Evolutionary conservation across 2,329 filamentous ascomycete genomes (phyloP).

Genomic region (Stachybotrys echinatus): DNA sequence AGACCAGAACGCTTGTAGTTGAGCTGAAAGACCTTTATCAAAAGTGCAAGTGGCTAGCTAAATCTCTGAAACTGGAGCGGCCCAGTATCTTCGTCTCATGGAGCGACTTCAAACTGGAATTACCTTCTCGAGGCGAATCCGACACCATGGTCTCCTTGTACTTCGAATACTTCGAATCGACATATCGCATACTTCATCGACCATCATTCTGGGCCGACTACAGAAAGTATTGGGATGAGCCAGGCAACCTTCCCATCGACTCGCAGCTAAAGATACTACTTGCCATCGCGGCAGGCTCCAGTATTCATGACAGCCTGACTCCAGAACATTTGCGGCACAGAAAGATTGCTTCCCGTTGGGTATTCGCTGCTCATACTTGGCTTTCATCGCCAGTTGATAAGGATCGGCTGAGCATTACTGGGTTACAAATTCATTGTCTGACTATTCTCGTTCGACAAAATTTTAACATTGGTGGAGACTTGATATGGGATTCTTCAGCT

Average conservation of each 20-base stretch:
- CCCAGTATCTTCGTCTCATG: neutral
- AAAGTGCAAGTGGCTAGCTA: slow-evolving; percentile 27
- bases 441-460: slow-evolving; percentile 32
- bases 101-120: neutral
- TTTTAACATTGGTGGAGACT: slow-evolving; percentile 33
- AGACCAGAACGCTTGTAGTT: slow-evolving; percentile 16
- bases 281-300: slow-evolving; percentile 33
- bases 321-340: slow-evolving; percentile 17
- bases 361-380: slow-evolving; percentile 35
- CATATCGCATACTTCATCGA: slow-evolving; percentile 46
- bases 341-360: slow-evolving; percentile 27
- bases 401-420: slow-evolving; percentile 19
- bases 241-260: slow-evolving; percentile 13
- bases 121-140: slow-evolving; percentile 22
- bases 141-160: slow-evolving; percentile 40
- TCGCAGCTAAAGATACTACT: slow-evolving; percentile 31
- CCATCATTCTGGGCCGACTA: slow-evolving; percentile 49
- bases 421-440: slow-evolving; percentile 34
- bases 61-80: slow-evolving; percentile 18
- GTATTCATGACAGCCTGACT: slow-evolving; percentile 17
- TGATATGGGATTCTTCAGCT: slow-evolving; percentile 35
- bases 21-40: slow-evolving; percentile 21
- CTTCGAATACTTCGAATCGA: slow-evolving; percentile 42
- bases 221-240: slow-evolving; percentile 35
- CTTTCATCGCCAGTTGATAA: slow-evolving; percentile 33